These are phyloP conservation scores for Sporisorium exsertum DNA, from an alignment of 1,284 basidiomycete genomes.

Conservation along the genomic window DNA sequence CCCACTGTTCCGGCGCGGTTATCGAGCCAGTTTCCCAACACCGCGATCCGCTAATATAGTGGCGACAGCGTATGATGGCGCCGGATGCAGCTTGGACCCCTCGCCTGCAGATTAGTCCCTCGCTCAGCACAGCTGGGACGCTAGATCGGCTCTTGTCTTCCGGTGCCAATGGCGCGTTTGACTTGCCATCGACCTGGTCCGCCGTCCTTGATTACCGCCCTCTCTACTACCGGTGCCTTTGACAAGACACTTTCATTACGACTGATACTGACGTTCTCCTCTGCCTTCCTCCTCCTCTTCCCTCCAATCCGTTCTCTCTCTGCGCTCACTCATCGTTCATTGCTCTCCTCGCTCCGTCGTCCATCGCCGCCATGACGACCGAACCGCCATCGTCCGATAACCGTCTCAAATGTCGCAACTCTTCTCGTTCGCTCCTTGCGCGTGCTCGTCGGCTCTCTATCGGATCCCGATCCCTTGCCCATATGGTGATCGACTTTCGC, in stretches of 20 bases:
- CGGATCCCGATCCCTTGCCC: slow-evolving; percentile 16
- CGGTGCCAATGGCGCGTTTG: neutral
- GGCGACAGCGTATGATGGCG: neutral
- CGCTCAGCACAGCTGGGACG: slow-evolving; percentile 1
- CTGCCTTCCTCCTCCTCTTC: neutral
- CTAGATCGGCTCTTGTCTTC: neutral
- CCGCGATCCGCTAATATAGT: too few species aligned
- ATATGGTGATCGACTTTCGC: slow-evolving; percentile 8
- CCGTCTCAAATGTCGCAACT: slow-evolving; percentile 12
- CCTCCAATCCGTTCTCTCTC: neutral
- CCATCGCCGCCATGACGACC: slow-evolving; percentile 2
- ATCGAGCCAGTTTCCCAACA: neutral
- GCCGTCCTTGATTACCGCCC: neutral
- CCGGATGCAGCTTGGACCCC: neutral
- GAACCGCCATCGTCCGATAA: neutral
- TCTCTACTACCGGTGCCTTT: neutral
- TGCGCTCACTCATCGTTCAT: neutral
- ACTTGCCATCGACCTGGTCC: neutral
- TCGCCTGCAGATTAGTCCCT: neutral
- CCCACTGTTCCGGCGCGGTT: neutral
- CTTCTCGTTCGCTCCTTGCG: slow-evolving; percentile 17
- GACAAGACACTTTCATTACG: neutral
- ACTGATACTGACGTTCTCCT: neutral
- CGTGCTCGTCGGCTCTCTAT: slow-evolving; percentile 29
- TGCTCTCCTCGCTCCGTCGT: neutral